Evolutionary conservation across 2,329 filamentous ascomycete species (phyloP), one percentile per base, ranked within the genome.

Genomic region (Emericellopsis cladophorae): DNA sequence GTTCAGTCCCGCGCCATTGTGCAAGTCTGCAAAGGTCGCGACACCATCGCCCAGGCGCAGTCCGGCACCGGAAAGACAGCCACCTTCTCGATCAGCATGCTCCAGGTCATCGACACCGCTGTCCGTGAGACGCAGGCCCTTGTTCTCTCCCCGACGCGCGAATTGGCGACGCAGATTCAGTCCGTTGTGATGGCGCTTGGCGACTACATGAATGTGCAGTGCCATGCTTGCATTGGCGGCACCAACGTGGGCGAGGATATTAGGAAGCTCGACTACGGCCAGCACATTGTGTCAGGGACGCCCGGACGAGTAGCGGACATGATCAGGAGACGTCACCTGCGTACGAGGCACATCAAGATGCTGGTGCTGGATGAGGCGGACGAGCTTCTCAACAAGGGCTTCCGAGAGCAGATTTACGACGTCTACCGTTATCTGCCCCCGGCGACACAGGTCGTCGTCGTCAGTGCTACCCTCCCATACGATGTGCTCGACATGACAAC

Each of bases 191-290:
- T 96, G 80, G 92, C 92, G n/a, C 77, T 98, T n/a, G 92, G 92
- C 49, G 92, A 98, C 65, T 98, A 95, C 72, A 96, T 98, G 92
- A 95, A 95, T 58, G 87, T 98, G 4, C 89, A 98, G 65, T 98
- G 92, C 67, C 92, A 98, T 56, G 90, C 92, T 44, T 98, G 92
- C 65, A 96, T 98, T 55, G 92, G 92, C 51, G 92, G 92, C 45
- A 98, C 92, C 50, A 96, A 95, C 57, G 89, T 98, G 31, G 88
- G 92, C 52, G 92, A 96, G 60, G 92, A 98, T 58, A 98, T 98
- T 52, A 82, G 86, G 61, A 94, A 94, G 67, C 84, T 98, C 46
- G 88, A 96, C 61, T 92, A 96, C 54, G 92, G 92, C 48, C 92
- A 95, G 62, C 92, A 98, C 58, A 90, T 98, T 46, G 92, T 98